phyloP scores from a whole-genome alignment of 352 stramenopile genomes.

The Phytophthora pistaciae region DNA sequence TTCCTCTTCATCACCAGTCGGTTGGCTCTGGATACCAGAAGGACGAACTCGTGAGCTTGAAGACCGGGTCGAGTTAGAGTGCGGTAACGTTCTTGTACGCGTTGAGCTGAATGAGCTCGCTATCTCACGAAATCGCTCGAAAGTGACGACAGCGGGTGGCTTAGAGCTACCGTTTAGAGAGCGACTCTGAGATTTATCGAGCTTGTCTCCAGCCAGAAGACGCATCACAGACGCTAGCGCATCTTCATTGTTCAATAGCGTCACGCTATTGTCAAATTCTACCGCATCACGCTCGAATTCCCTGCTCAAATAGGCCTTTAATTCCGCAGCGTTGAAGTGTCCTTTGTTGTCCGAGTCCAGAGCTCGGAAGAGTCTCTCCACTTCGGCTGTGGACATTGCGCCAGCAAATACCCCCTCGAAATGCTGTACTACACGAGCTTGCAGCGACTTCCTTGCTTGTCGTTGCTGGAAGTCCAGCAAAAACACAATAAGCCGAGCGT shows the following conservation, averaged over 20 bases:
- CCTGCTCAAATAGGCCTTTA: constrained; percentile 29
- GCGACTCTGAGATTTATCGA: neutral
- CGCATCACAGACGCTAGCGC: constrained; percentile 26
- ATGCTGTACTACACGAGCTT: constrained; percentile 27
- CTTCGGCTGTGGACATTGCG: constrained; percentile 33
- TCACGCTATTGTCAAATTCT: neutral
- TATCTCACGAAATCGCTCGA: constrained; percentile 30
- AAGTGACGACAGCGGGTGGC: constrained; percentile 16
- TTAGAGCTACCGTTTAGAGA: neutral
- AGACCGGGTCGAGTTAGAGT: neutral
- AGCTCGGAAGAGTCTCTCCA: constrained; percentile 43
- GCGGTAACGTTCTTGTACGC: neutral
- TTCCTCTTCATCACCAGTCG: neutral
- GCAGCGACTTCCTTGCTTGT: constrained; percentile 24
- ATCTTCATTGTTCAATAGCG: constrained; percentile 24
- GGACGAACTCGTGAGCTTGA: neutral
- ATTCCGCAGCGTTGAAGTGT: constrained; percentile 50
- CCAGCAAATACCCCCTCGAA: constrained; percentile 30
- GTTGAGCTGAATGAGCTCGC: constrained; percentile 1
- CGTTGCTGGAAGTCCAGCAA: constrained; percentile 55
- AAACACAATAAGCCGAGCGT: constrained; percentile 56
- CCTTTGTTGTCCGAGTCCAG: constrained; percentile 55
- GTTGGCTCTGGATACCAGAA: neutral
- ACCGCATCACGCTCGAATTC: neutral
- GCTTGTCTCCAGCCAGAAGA: constrained; percentile 12